phyloP scores from a whole-genome alignment of 139 green algal genomes.

The Chlorella vulgaris region DNA sequence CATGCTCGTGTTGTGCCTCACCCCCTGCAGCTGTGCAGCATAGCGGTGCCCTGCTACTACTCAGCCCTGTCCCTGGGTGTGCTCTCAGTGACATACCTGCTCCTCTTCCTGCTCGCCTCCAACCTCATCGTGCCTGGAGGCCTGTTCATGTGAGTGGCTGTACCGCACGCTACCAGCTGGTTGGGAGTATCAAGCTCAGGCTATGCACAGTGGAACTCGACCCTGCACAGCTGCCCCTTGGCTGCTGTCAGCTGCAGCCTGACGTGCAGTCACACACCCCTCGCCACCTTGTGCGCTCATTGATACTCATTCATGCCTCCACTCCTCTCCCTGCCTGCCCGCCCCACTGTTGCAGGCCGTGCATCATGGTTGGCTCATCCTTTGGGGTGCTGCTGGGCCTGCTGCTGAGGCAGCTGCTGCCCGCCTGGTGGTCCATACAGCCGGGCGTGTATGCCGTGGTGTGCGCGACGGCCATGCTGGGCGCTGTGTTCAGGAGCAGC shows the following conservation, averaged over 20 bases:
- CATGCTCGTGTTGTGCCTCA: background rate
- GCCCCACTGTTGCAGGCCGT: background rate
- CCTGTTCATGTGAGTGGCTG: conserved; percentile 14
- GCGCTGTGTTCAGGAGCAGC: conserved; percentile 84
- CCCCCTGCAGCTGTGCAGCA: conserved; percentile 29
- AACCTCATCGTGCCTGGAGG: conserved; percentile 73
- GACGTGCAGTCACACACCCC: background rate
- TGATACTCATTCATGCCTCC: background rate
- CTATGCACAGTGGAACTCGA: too few relatives aligned
- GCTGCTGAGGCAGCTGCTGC: conserved; percentile 63
- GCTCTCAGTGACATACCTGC: conserved; percentile 69
- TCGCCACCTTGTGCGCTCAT: background rate
- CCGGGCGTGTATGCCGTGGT: conserved; percentile 84
- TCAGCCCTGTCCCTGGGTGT: conserved; percentile 58
- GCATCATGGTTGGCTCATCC: conserved; percentile 55
- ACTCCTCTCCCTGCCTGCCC: too few relatives aligned
- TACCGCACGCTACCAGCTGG: too few relatives aligned
- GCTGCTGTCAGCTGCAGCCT: background rate
- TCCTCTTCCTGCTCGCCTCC: conserved; percentile 76
- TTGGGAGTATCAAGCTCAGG: too few relatives aligned
- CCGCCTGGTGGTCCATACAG: conserved; percentile 60
- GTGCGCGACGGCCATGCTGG: conserved; percentile 80
- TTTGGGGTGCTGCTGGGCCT: conserved; percentile 74
- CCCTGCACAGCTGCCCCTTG: too few relatives aligned
- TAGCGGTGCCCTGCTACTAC: conserved; percentile 60